These are phyloP conservation scores for Pythium coloratum DNA, from an alignment of 352 stramenopile genomes.

Conservation along the genomic window DNA sequence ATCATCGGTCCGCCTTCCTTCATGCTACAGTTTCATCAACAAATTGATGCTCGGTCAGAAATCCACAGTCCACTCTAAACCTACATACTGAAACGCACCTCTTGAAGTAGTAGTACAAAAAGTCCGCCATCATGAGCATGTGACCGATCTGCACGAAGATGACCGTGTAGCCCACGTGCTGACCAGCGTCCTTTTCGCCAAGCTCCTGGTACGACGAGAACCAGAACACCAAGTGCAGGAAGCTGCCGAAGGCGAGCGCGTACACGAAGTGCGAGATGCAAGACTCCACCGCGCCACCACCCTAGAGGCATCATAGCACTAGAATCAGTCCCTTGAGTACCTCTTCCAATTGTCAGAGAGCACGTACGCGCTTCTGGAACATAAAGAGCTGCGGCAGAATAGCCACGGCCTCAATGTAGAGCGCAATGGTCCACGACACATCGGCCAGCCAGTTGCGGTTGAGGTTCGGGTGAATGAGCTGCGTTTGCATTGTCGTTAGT, in stretches of 20 bases:
- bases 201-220: constrained; percentile 99
- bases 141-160: constrained; percentile 98
- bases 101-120: constrained; percentile 99
- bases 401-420: constrained; percentile 97
- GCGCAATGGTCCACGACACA: constrained; percentile 97
- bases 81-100: constrained; percentile 43
- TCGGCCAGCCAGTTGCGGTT: constrained; percentile 97
- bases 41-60: not conserved
- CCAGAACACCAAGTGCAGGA: constrained; percentile 99
- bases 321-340: not conserved
- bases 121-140: constrained; percentile 98
- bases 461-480: constrained; percentile 95
- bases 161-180: constrained; percentile 93
- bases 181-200: constrained; percentile 88
- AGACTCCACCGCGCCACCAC: constrained; percentile 93
- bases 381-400: constrained; percentile 99
- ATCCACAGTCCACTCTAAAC: not conserved
- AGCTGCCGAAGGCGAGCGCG: constrained; percentile 92
- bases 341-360: not conserved
- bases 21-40: constrained; percentile 45
- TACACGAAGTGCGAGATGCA: constrained; percentile 98
- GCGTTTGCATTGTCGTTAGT: constrained; percentile 45
- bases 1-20: constrained; percentile 89
- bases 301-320: constrained; percentile 33
- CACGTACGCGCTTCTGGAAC: constrained; percentile 95